phyloP scores from a whole-genome alignment of 108 stramenopile species.

The Cyclotella sp. region DNA sequence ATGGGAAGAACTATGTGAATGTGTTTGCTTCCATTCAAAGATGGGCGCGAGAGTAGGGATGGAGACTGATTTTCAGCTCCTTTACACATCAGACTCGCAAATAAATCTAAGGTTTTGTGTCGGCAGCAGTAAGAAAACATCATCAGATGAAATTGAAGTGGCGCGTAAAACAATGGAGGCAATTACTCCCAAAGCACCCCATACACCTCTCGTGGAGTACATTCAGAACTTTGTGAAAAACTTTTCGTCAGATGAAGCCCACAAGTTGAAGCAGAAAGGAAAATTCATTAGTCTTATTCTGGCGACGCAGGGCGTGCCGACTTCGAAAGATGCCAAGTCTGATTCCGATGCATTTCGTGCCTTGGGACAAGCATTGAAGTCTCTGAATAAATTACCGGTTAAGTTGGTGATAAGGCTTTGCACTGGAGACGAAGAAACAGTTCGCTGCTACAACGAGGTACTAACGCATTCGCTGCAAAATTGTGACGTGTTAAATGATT shows the following conservation, averaged over 20 bases:
- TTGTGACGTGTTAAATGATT: conserved; percentile 83
- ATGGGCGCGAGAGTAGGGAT: conserved; percentile 23
- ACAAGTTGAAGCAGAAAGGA: not conserved
- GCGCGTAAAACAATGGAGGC: not conserved
- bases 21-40: conserved; percentile 30
- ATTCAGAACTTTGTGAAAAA: not conserved
- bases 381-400: conserved; percentile 62
- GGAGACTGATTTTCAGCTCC: conserved; percentile 39
- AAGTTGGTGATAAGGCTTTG: conserved; percentile 81
- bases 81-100: conserved; percentile 6
- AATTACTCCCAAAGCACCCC: not conserved
- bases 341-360: conserved; percentile 24
- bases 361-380: conserved; percentile 40
- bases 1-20: conserved; percentile 41
- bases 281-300: conserved; percentile 35
- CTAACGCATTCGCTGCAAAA: conserved; percentile 53
- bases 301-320: conserved; percentile 39
- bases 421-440: conserved; percentile 66
- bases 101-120: conserved; percentile 3
- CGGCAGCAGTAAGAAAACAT: not conserved
- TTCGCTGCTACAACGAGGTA: conserved; percentile 62
- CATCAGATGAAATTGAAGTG: conserved; percentile 10
- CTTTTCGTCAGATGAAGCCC: not conserved
- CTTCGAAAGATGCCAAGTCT: conserved; percentile 21
- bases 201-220: conserved; percentile 3